Conservation (phyloP, 2,329 filamentous ascomycete species). For the Ramichloridium luteum region DNA sequence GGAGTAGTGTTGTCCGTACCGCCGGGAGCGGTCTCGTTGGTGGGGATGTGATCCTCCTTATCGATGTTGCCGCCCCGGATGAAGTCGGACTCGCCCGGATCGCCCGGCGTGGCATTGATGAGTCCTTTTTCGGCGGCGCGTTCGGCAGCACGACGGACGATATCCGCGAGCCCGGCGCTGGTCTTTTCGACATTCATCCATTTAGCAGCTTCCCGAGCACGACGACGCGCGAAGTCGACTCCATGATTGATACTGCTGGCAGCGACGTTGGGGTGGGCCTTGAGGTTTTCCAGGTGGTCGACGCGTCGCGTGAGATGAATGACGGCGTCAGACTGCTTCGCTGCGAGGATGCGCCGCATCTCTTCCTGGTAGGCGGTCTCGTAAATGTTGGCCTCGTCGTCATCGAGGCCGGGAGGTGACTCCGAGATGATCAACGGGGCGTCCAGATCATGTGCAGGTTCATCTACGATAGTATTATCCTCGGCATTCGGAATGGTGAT, state of each 20-base stretch:
- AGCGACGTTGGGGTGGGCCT: constrained; percentile 14
- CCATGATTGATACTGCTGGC: constrained; percentile 13
- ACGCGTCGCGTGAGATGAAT: constrained; percentile 45
- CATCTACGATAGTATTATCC: constrained; percentile 13
- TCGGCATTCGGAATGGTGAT: no score
- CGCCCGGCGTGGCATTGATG: no score
- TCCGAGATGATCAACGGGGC: constrained; percentile 11
- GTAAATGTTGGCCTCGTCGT: constrained; percentile 56
- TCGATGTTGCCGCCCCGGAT: no score
- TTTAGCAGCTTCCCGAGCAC: neutral
- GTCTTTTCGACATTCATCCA: neutral
- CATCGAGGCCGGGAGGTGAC: constrained; percentile 14
- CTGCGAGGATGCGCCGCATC: constrained; percentile 55
- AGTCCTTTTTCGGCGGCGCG: no score
- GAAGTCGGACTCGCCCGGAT: no score
- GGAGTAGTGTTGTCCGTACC: no score
- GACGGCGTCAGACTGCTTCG: constrained; percentile 32
- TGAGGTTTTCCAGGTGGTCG: constrained; percentile 26
- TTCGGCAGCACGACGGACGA: no score
- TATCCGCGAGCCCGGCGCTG: no score
- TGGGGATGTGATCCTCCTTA: no score
- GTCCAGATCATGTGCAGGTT: constrained; percentile 29
- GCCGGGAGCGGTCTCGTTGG: no score
- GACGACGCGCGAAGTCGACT: constrained; percentile 17
- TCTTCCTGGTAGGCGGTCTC: constrained; percentile 78